Percentiles rank a stretch among this genome's conserved stretches.
Conservation (phyloP, 2,329 filamentous ascomycete genomes). For the Corinectria fuckeliana region DNA sequence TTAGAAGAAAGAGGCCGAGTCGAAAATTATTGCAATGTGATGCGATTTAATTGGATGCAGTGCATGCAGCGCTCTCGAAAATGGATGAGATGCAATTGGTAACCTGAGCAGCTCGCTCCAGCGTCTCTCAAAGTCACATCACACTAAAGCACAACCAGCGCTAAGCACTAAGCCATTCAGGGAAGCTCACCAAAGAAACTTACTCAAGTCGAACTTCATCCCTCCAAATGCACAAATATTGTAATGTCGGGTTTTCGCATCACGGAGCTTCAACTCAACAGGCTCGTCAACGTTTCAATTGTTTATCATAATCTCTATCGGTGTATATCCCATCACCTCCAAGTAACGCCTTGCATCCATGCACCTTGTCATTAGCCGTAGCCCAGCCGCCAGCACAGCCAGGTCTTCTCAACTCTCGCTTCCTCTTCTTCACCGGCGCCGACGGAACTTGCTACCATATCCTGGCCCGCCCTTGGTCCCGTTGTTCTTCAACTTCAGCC, state of each 20-base stretch:
- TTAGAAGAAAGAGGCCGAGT: no score
- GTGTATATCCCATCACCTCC: slow-evolving; percentile 1
- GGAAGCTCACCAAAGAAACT: background rate
- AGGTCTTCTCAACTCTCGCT: background rate
- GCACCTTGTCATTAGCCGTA: slow-evolving; percentile 17
- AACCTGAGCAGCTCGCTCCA: background rate
- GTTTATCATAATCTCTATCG: slow-evolving; percentile 1
- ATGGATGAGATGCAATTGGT: background rate
- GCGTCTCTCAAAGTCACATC: background rate
- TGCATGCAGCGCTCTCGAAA: background rate
- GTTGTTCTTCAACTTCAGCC: slow-evolving; percentile 67
- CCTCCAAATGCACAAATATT: background rate
- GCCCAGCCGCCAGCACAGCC: background rate
- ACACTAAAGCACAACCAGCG: background rate
- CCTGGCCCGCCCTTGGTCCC: slow-evolving; percentile 68
- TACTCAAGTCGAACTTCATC: background rate
- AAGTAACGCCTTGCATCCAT: slow-evolving; percentile 13
- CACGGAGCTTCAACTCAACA: background rate
- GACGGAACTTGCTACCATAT: slow-evolving; percentile 63
- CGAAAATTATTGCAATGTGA: background rate
- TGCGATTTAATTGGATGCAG: background rate
- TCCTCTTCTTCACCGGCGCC: slow-evolving; percentile 45
- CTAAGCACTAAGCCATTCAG: background rate
- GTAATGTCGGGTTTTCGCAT: no score
- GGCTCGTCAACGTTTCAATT: background rate